Evolutionary conservation across 2,329 filamentous ascomycete genomes (phyloP).

Genomic region (Tolypocladium ovalisporum): DNA sequence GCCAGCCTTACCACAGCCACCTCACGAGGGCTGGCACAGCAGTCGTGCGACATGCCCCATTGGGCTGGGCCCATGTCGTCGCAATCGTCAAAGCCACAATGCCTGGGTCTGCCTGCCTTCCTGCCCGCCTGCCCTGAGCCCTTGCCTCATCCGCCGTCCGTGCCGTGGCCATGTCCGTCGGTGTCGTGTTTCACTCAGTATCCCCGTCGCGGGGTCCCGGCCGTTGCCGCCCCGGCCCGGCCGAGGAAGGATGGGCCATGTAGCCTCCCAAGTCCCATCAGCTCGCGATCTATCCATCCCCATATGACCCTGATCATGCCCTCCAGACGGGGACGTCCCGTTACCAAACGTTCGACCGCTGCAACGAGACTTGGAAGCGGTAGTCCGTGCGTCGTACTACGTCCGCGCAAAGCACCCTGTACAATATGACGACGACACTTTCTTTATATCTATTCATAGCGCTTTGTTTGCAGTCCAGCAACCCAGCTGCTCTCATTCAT

Average conservation of each 20-base stretch:
- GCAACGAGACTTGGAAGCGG: not conserved
- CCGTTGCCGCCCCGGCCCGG: not conserved
- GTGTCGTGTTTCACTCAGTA: not conserved
- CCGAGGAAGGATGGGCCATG: not conserved
- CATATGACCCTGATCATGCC: not conserved
- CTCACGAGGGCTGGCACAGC: not conserved
- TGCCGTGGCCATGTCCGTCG: not conserved
- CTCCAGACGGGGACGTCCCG: not conserved
- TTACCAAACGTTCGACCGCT: not conserved
- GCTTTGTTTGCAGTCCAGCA: not conserved
- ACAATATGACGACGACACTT: not conserved
- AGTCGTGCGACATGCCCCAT: not conserved
- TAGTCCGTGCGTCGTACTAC: not conserved
- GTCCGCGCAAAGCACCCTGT: too few relatives aligned
- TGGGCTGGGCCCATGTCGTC: not conserved
- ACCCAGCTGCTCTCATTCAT: not conserved
- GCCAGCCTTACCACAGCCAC: not conserved
- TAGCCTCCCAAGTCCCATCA: not conserved
- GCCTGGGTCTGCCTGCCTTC: not conserved
- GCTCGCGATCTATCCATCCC: not conserved
- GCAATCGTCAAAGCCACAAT: not conserved
- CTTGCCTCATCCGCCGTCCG: not conserved
- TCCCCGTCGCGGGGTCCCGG: not conserved
- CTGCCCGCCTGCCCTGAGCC: not conserved
- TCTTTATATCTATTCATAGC: not conserved